These are phyloP conservation scores for Trematosphaeria pertusa DNA, from an alignment of 2,329 filamentous ascomycete species.

Conservation along the genomic window DNA sequence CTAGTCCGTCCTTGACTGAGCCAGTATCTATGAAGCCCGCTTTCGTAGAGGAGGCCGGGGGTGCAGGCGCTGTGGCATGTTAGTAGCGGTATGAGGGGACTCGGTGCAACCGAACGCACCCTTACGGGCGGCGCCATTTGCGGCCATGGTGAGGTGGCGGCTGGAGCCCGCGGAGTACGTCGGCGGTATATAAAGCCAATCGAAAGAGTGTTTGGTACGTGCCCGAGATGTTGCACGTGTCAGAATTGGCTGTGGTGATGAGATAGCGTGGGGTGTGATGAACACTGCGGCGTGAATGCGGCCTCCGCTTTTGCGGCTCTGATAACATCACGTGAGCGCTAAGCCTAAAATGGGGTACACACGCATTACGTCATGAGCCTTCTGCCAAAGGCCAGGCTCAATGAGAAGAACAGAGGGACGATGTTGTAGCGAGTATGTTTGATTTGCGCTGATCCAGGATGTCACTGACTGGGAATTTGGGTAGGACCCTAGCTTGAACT, in stretches of 20 bases:
- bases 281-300: conserved; percentile 3
- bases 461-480: no score
- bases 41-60: conserved; percentile 28
- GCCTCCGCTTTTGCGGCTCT: conserved; percentile 17
- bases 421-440: no score
- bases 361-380: no score
- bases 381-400: no score
- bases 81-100: conserved; percentile 11
- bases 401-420: no score
- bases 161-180: conserved; percentile 46
- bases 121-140: conserved; percentile 46
- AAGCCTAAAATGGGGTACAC: conserved; percentile 10
- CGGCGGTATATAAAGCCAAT: conserved; percentile 17
- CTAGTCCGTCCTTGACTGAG: conserved; percentile 43
- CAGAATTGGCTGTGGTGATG: conserved; percentile 23
- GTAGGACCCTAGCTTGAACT: no score
- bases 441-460: no score
- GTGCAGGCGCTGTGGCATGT: conserved; percentile 33
- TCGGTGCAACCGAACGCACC: conserved; percentile 28
- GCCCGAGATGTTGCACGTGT: conserved; percentile 13
- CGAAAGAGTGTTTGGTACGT: neutral
- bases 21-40: conserved; percentile 36
- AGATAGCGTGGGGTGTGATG: conserved; percentile 18
- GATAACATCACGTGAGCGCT: conserved; percentile 6
- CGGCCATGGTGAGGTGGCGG: conserved; percentile 34